These are phyloP conservation scores for Penicillium atrosanguineum DNA, from an alignment of 495 filamentous ascomycete species.

Conservation along the genomic window DNA sequence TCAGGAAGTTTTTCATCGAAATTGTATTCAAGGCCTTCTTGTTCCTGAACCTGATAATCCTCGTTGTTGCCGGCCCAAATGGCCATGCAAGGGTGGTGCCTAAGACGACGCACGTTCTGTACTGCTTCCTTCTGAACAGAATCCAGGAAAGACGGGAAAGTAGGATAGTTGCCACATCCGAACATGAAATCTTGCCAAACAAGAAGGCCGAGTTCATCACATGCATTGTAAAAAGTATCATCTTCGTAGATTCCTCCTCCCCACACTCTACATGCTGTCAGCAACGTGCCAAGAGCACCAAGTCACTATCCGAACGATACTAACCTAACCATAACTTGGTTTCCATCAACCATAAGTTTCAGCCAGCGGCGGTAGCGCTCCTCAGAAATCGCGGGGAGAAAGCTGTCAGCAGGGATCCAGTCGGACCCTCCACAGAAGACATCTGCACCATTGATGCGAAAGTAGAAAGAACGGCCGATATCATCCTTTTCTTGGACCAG, in stretches of 20 bases:
- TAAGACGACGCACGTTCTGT: constrained; percentile 71
- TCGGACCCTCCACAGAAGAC: constrained; percentile 84
- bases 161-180: constrained; percentile 77
- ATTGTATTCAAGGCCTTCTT: constrained; percentile 57
- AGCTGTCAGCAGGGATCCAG: constrained; percentile 87
- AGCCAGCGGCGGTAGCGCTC: constrained; percentile 73
- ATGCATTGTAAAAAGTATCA: constrained; percentile 68
- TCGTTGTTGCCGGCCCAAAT: constrained; percentile 94
- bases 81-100: constrained; percentile 84
- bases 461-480: constrained; percentile 78
- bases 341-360: constrained; percentile 63
- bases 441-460: constrained; percentile 78
- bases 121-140: constrained; percentile 70
- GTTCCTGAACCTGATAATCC: constrained; percentile 87
- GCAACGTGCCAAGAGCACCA: background rate
- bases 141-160: constrained; percentile 63
- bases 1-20: constrained; percentile 72
- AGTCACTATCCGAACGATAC: background rate
- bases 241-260: constrained; percentile 77
- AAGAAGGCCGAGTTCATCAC: constrained; percentile 70
- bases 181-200: constrained; percentile 87
- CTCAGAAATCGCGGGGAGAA: constrained; percentile 63
- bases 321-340: constrained; percentile 69
- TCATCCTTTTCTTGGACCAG: constrained; percentile 66
- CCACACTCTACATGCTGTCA: constrained; percentile 56